phyloP scores from a whole-genome alignment of 2,329 filamentous ascomycete species.

The Pyrenochaeta sp. region DNA sequence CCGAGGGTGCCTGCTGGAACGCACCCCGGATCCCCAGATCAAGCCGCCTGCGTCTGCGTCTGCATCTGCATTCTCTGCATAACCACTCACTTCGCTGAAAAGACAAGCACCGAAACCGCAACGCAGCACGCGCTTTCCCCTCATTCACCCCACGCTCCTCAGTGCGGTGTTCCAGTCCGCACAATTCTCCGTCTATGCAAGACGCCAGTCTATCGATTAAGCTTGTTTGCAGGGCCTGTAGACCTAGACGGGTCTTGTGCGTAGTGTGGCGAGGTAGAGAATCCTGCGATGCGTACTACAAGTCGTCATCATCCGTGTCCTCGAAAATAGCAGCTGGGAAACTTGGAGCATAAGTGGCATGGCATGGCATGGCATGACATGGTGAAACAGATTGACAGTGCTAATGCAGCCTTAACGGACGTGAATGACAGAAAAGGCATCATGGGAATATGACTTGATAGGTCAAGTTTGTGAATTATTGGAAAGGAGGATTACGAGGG shows the following conservation, averaged over 20 bases:
- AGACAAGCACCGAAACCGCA: not conserved
- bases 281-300: too few species aligned
- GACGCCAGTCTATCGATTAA: too few species aligned
- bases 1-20: not conserved
- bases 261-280: too few species aligned
- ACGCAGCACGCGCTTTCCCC: not conserved
- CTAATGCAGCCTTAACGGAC: constrained; percentile 4
- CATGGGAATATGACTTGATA: not conserved
- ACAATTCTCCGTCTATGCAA: not conserved
- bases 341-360: not conserved
- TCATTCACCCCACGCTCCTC: not conserved
- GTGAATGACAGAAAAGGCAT: not conserved
- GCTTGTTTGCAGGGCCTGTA: too few species aligned
- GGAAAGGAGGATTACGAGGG: not conserved
- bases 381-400: constrained; percentile 3
- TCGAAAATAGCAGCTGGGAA: not conserved
- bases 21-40: not conserved
- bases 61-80: too few species aligned
- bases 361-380: not conserved
- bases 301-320: not conserved
- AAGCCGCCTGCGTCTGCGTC: too few species aligned
- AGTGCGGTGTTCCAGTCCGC: not conserved
- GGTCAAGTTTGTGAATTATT: constrained; percentile 7
- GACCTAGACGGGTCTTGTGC: not conserved
- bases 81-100: not conserved